A percentile compares a stretch with the other conserved stretches of the same genome.
phyloP scores from a whole-genome alignment of 257 asterid genomes.

The Solanum verrucosum region DNA sequence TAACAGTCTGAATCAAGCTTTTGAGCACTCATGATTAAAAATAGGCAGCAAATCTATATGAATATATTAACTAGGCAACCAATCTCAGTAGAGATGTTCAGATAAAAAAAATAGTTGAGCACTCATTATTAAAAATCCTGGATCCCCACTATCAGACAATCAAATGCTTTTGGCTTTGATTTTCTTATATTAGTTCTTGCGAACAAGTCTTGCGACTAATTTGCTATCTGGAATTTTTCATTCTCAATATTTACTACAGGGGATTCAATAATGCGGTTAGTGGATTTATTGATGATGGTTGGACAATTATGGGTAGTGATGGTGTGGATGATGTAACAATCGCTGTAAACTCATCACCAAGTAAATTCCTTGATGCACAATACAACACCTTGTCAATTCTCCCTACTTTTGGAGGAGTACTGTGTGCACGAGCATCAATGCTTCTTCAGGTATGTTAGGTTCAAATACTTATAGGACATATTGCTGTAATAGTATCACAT shows the following conservation, averaged over 20 bases:
- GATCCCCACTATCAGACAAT: neutral
- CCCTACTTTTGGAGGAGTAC: conserved; percentile 82
- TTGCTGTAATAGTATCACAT: neutral
- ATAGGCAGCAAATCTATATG: neutral
- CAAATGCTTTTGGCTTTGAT: neutral
- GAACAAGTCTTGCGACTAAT: neutral
- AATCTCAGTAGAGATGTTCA: neutral
- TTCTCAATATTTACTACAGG: conserved; percentile 23
- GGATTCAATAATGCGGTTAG: conserved; percentile 95
- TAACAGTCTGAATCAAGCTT: neutral
- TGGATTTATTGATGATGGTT: conserved; percentile 92
- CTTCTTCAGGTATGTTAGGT: conserved; percentile 65
- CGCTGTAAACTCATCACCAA: conserved; percentile 70
- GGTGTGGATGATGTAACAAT: conserved; percentile 83
- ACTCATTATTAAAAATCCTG: neutral
- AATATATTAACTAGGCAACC: neutral
- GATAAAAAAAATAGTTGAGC: neutral
- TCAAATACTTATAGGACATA: neutral
- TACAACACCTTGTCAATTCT: conserved; percentile 52
- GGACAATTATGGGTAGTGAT: conserved; percentile 80
- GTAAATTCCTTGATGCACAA: conserved; percentile 71
- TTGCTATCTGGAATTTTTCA: neutral
- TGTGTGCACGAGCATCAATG: conserved; percentile 97
- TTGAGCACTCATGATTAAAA: neutral
- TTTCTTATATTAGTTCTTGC: neutral